Evolutionary conservation across 2,329 filamentous ascomycete species (phyloP), one percentile per base, ranked within the genome.

Genomic region (Lasiodiplodia hormozganensis): DNA sequence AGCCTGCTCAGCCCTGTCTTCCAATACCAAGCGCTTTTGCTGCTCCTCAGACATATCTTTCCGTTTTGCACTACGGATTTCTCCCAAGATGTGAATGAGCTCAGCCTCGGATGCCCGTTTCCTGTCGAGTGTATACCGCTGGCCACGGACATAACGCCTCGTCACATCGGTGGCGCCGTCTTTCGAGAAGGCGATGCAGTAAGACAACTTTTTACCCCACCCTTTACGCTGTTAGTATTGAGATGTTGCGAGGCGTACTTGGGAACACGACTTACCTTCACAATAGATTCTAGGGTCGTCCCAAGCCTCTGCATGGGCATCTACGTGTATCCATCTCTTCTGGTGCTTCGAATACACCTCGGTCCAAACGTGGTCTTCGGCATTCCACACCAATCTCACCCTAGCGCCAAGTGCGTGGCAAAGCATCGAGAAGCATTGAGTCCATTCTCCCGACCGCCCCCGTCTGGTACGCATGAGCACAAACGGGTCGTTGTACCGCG

Each of bases 341-440:
- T 95, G 91, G 80, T 97, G 93, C 70, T 95, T 92, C 2, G 94
- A 97, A 82, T 97, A 99, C 12, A 98, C 91, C 75, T 98, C 96
- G 0, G 94, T 97, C 95, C 96, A 99, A 31, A 97, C 92, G 76
- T 97, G 93, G 78, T 98, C 96, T 80, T 98, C 96, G 31, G 92
- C 90, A 74, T 97, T 98, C 96, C 96, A 99, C 11, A 99, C 92
- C 96, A 95, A 99, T 75, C 96, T 89, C 25, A 97, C 94, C 70
- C 95, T 88, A 70, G 92, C 92, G 58, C 95, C 95, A 16, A 98
- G 89, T 3, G 96, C 96, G 69, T 95, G 89, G 84, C 95, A 98
- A 62, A 99, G 87, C 95, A 98, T 98, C 82, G 91, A 95, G 82
- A 99, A 99, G 85, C 94, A 97, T 82, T 97, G 98, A 72, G 93